Base-by-base conservation (phyloP, 176 grass and related monocot species). In the Musa troglodytarum region DNA sequence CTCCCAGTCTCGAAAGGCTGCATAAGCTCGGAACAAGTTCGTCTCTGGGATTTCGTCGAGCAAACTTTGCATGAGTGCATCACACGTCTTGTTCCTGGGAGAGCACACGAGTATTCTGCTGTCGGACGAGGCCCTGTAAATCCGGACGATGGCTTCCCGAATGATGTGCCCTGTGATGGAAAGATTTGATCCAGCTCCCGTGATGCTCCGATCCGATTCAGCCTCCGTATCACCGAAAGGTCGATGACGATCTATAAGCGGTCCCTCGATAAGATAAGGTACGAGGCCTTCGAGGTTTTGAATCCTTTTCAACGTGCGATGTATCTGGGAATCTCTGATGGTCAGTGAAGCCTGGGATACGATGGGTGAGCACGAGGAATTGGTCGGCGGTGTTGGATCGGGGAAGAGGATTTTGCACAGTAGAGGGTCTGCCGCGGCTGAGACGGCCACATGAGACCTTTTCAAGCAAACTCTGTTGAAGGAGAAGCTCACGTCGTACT, bases 391-490 rank as follows among this genome's bases (percentile, higher is more conserved):
- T 13, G 15, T 54, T 50, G 65, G 55, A 55, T 80, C 63, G 2
- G 73, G 83, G 67, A 81, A 86, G 61, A 86, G 66, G 59, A 86
- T 77, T 49, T 65, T 69, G 22, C 55, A n/a, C 52, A 86, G 16
- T 23, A 86, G 50, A 59, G 83, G 67, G 63, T 72, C 61, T 54
- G 58, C 20, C 28, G 78, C 56, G 28, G 72, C 78, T 17, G 78
- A 81, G 65, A 85, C 65, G 64, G 83, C 78, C 10, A n/a, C 49
- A 29, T 78, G 74, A 52, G 73, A 74, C 20, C 78, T 72, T 25
- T 85, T 81, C 55, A 85, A 75, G 52, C 83, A 85, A 71, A 81
- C 78, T 53, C 66, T 67, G 54, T 81, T 86, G 78, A 81, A 86
- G 65, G 78, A 86, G 74, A 86, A 86, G 57, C 57, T 81, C 14